phyloP scores from a whole-genome alignment of 2,329 filamentous ascomycete genomes.

The Aspergillus latus region DNA sequence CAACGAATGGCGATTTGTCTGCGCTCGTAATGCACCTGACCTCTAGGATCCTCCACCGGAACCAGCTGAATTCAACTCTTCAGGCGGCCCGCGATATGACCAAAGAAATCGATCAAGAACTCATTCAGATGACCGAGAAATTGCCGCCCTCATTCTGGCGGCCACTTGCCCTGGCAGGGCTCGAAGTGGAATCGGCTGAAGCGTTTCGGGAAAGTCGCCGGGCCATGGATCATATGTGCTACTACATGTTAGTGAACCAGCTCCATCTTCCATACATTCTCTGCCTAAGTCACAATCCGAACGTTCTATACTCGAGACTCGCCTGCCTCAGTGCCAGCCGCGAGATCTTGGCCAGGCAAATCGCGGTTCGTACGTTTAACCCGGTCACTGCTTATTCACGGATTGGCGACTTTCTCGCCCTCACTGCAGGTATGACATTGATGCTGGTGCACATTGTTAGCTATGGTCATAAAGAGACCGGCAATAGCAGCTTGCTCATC shows the following conservation, averaged over 20 bases:
- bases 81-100: constrained; percentile 51
- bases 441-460: constrained; percentile 28
- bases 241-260: constrained; percentile 53
- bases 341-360: constrained; percentile 51
- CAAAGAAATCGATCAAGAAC: constrained; percentile 24
- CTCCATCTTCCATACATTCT: constrained; percentile 60
- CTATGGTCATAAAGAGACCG: constrained; percentile 12
- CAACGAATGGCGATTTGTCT: neutral
- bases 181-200: constrained; percentile 7
- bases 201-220: constrained; percentile 33
- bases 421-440: constrained; percentile 29
- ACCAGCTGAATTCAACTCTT: neutral
- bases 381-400: constrained; percentile 25
- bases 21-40: neutral
- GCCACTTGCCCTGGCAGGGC: constrained; percentile 9
- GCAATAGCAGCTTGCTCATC: constrained; percentile 22
- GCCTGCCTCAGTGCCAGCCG: constrained; percentile 54
- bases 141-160: constrained; percentile 53
- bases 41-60: neutral
- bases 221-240: constrained; percentile 51
- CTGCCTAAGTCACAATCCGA: constrained; percentile 32
- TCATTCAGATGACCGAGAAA: constrained; percentile 43
- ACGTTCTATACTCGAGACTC: constrained; percentile 50
- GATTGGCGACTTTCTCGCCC: constrained; percentile 27
- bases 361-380: constrained; percentile 45